These are phyloP conservation scores for Cercophora newfieldiana DNA, from an alignment of 495 filamentous ascomycete species.

Conservation along the genomic window DNA sequence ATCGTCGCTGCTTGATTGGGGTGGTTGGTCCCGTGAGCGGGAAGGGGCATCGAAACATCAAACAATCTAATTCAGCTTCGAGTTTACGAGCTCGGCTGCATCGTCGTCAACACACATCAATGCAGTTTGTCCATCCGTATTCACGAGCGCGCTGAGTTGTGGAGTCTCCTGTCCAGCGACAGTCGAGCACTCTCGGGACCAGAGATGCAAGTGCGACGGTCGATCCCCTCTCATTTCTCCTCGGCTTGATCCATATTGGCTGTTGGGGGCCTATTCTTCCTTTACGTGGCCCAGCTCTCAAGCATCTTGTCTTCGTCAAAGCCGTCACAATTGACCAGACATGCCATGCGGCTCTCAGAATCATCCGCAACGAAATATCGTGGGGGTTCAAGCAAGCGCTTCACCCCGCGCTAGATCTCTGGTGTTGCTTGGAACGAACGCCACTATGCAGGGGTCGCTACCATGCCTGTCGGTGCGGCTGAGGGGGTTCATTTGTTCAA, in stretches of 20 bases:
- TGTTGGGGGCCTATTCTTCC: not conserved
- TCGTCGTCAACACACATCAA: not conserved
- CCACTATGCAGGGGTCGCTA: slow-evolving; percentile 1
- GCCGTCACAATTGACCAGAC: too few relatives aligned
- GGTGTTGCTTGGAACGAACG: not conserved
- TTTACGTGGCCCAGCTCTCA: too few relatives aligned
- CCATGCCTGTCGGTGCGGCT: not conserved
- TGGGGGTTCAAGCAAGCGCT: not conserved
- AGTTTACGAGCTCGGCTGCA: not conserved
- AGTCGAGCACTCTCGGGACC: not conserved
- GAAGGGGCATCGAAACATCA: not conserved
- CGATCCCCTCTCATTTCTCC: slow-evolving; percentile 3
- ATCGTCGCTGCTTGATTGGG: not conserved
- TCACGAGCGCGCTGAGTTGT: not conserved
- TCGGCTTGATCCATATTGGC: not conserved
- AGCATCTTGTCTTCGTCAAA: too few relatives aligned
- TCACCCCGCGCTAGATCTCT: not conserved
- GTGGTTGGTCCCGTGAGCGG: not conserved
- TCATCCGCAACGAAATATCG: not conserved
- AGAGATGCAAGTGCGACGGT: not conserved
- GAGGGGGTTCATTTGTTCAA: not conserved
- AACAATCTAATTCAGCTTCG: not conserved
- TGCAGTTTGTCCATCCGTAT: not conserved
- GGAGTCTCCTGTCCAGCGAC: not conserved
- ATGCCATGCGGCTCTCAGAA: not conserved